Percentiles rank a stretch among this genome's conserved stretches.
Conservation (phyloP, 192 early-diverging fungal genomes). For the Umbelopsis vinacea region DNA sequence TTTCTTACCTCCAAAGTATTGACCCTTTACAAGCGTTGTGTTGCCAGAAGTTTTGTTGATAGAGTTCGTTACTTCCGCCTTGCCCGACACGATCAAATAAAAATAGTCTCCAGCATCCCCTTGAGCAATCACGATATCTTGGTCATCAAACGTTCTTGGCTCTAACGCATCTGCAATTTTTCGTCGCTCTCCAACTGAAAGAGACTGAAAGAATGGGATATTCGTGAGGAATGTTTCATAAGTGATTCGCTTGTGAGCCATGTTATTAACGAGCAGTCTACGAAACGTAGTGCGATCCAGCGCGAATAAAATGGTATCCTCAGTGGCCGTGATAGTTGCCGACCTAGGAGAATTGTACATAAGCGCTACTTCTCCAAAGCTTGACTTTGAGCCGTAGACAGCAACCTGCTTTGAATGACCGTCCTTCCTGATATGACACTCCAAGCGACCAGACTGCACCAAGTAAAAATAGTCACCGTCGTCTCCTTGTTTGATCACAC, state of each 20-base stretch:
- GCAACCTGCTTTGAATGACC: conserved; percentile 22
- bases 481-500: conserved; percentile 45
- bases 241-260: conserved; percentile 37
- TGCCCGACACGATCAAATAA: conserved; percentile 71
- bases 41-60: conserved; percentile 39
- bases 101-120: conserved; percentile 72
- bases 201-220: conserved; percentile 33
- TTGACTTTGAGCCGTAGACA: conserved; percentile 33
- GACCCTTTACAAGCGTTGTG: conserved; percentile 48
- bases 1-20: conserved; percentile 72
- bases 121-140: conserved; percentile 64
- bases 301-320: conserved; percentile 43
- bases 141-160: conserved; percentile 59
- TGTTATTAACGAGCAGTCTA: conserved; percentile 37
- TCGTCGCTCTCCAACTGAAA: conserved; percentile 53
- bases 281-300: conserved; percentile 46
- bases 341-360: conserved; percentile 56
- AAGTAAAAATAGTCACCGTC: conserved; percentile 49
- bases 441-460: conserved; percentile 38
- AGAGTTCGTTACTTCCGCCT: conserved; percentile 54
- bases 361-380: conserved; percentile 52
- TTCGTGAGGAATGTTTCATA: conserved; percentile 44
- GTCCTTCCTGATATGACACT: conserved; percentile 33
- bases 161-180: conserved; percentile 78
- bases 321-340: conserved; percentile 42